Evolutionary conservation across 2,329 filamentous ascomycete species (phyloP).

Genomic region (Metarhizium humberi): DNA sequence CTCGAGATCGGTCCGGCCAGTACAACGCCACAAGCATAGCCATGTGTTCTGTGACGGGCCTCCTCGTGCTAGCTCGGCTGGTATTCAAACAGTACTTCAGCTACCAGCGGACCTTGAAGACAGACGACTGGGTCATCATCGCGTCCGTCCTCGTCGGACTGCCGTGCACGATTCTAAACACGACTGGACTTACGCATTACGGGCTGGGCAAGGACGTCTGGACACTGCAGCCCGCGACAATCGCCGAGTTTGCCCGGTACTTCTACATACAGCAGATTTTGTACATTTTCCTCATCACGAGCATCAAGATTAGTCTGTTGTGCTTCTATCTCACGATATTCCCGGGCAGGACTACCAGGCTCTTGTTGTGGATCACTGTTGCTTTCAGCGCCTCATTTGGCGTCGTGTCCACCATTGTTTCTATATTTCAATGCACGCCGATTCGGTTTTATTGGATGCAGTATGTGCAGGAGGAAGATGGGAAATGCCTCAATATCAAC

Average conservation of each 20-base stretch:
- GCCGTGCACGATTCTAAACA: constrained; percentile 15
- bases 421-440: constrained; percentile 4
- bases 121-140: constrained; percentile 23
- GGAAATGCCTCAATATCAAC: constrained; percentile 5
- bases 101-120: constrained; percentile 19
- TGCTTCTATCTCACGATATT: constrained; percentile 7
- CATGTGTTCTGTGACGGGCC: constrained; percentile 11
- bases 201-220: constrained; percentile 25
- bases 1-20: constrained; percentile 2
- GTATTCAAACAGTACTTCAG: constrained; percentile 16
- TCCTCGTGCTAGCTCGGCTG: constrained; percentile 11
- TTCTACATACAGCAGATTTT: constrained; percentile 6
- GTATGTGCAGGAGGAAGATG: neutral
- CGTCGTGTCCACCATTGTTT: neutral
- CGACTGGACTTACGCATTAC: constrained; percentile 13
- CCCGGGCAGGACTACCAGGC: neutral
- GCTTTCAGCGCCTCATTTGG: constrained; percentile 1
- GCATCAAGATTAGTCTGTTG: constrained; percentile 4
- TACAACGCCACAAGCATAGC: constrained; percentile 7
- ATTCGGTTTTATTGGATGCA: constrained; percentile 2
- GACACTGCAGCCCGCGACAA: constrained; percentile 14
- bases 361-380: constrained; percentile 2
- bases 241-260: constrained; percentile 4
- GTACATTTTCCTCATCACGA: constrained; percentile 4
- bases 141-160: constrained; percentile 13